Conservation (phyloP, 2,329 filamentous ascomycete species). For the Aspergillus aculeatus region DNA sequence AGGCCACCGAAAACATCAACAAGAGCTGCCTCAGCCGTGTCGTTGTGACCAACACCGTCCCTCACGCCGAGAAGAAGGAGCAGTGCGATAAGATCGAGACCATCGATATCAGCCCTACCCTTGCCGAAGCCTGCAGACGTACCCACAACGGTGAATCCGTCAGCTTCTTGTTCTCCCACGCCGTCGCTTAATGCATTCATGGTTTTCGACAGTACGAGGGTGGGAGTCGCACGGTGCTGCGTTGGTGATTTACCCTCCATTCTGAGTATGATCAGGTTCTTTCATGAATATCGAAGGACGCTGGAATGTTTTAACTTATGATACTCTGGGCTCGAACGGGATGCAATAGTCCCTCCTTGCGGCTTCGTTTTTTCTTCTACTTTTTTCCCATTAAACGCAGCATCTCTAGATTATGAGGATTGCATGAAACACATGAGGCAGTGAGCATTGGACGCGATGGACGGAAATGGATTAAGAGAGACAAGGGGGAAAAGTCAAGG, state of each 20-base stretch:
- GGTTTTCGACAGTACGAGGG: background rate
- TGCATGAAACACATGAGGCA: background rate
- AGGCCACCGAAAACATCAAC: constrained; percentile 83
- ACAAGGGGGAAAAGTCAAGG: background rate
- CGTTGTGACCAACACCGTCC: constrained; percentile 88
- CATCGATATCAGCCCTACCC: constrained; percentile 84
- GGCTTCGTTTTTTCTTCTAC: background rate
- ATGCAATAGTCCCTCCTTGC: background rate
- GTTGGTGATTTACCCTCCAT: too few relatives aligned
- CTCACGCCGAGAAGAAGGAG: constrained; percentile 75
- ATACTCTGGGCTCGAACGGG: background rate
- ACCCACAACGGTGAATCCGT: constrained; percentile 54
- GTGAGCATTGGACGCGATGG: background rate
- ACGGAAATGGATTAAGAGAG: background rate
- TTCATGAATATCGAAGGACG: background rate
- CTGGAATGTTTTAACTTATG: background rate
- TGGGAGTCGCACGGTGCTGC: background rate
- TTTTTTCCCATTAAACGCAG: background rate
- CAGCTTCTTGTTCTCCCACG: constrained; percentile 52
- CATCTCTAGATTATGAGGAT: background rate
- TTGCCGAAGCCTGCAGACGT: constrained; percentile 50
- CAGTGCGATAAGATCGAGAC: constrained; percentile 78
- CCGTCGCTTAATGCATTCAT: constrained; percentile 34
- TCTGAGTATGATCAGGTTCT: background rate
- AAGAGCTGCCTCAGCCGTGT: constrained; percentile 71